phyloP scores from a whole-genome alignment of 225 moss, liverwort and hornwort species.

The Climacium dendroides region DNA sequence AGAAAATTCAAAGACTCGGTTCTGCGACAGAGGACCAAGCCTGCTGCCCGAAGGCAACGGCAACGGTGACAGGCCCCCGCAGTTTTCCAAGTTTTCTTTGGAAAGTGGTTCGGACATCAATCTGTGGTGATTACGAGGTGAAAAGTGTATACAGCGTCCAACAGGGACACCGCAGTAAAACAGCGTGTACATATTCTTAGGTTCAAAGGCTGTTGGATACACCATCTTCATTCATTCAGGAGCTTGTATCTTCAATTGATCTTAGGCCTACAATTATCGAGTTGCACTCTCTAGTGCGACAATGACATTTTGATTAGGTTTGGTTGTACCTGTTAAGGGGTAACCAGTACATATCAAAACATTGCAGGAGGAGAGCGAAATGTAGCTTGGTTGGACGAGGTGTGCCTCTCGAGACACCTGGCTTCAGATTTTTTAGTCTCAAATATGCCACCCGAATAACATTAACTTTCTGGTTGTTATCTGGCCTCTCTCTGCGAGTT shows the following conservation, averaged over 20 bases:
- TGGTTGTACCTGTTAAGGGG: neutral
- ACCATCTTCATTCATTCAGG: conserved; percentile 24
- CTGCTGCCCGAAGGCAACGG: conserved; percentile 28
- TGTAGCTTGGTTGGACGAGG: conserved; percentile 24
- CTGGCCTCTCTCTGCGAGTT: conserved; percentile 18
- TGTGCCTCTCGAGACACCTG: conserved; percentile 16
- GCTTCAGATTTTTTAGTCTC: conserved; percentile 16
- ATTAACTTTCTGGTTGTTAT: conserved; percentile 4
- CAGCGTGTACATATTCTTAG: conserved; percentile 24
- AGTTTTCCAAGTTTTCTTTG: neutral
- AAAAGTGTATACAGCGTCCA: neutral
- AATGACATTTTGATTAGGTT: conserved; percentile 40
- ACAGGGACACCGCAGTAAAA: neutral
- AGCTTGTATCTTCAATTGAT: conserved; percentile 35
- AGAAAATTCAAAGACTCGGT: conserved; percentile 26
- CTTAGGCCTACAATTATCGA: conserved; percentile 31
- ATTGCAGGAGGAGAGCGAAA: conserved; percentile 27
- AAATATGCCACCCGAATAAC: conserved; percentile 33
- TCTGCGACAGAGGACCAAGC: conserved; percentile 30
- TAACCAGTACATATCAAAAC: conserved; percentile 3
- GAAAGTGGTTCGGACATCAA: neutral
- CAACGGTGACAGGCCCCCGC: conserved; percentile 20
- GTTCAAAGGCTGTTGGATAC: conserved; percentile 17
- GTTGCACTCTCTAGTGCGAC: conserved; percentile 24
- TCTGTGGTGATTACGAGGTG: neutral